Base-by-base conservation (phyloP, 768 basidiomycete genomes). In the Agrocybe praecox region DNA sequence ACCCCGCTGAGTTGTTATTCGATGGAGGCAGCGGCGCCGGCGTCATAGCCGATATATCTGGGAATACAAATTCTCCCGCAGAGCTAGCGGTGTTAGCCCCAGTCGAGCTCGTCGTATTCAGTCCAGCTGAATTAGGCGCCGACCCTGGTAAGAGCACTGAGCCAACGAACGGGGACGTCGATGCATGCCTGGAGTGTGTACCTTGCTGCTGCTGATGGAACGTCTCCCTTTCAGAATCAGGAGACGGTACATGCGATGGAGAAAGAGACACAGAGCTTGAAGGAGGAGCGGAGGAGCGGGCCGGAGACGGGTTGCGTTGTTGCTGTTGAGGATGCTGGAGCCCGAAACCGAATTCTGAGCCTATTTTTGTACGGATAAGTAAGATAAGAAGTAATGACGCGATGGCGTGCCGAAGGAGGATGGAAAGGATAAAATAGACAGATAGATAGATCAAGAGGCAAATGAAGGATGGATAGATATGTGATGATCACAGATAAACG, bases 311-410 rank as follows among this genome's bases (percentile, higher is more conserved):
- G 12, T 40, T 40, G 14, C 36, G 36, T 5, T 40, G 36, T n/a
- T 40, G 36, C 36, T 40, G 36, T 14, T 40, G 36, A 4, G 5
- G 36, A 6, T 40, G 36, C 14, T 40, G 36, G n/a, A 40, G 36
- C 36, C 36, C 36, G 36, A 40, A 40, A n/a, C 36, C 36, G 6
- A 40, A 12, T 40, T 40, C 36, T 12, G 36, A 15, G 12, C 36
- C 36, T 40, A 40, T 40, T n/a, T 40, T 40, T 15, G 14, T 6
- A n/a, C 14, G 14, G 36, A 40, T 40, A 40, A 40, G 14, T 29
- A 4, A 58, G 5, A 49, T 55, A 11, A 52, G 59, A 43, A 60
- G 56, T 23, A 63, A 66, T 23, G 68, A 66, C 22, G 68, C 69
- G 3, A 63, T 64, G 24, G 70, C 66, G 15, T 69, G 72, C 17